A percentile compares a stretch with the other conserved stretches of the same genome.
Evolutionary conservation across 768 basidiomycete genomes (phyloP).

Genomic region (Cystofilobasidium bisporidii): DNA sequence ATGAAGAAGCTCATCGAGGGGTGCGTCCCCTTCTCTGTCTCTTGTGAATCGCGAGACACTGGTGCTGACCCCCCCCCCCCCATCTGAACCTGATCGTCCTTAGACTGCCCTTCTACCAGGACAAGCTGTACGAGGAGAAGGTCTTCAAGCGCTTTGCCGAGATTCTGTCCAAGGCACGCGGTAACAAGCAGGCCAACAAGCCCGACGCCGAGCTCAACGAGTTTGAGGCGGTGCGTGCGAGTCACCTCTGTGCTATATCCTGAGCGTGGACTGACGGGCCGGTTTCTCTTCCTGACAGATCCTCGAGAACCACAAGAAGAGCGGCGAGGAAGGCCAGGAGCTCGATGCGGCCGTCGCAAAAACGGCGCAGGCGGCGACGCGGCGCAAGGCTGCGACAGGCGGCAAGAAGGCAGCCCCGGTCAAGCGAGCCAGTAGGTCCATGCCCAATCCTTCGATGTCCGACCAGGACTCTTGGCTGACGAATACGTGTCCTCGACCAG

Average conservation of each 20-base stretch:
- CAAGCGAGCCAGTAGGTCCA: not conserved
- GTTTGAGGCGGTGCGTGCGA: conserved; percentile 62
- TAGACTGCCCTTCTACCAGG: conserved; percentile 78
- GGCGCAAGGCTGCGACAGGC: conserved; percentile 33
- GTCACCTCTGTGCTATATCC: not conserved
- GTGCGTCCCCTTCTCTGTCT: conserved; percentile 27
- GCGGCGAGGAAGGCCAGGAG: conserved; percentile 85
- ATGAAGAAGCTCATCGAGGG: conserved; percentile 92
- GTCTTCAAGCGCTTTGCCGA: conserved; percentile 78
- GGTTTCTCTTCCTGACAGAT: too few relatives aligned
- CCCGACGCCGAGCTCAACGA: conserved; percentile 89
- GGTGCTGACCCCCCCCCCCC: too few relatives aligned
- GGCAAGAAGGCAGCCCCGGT: not conserved
- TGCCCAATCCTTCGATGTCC: not conserved
- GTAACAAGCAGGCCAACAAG: conserved; percentile 84
- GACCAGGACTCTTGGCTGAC: not conserved
- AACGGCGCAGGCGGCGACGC: conserved; percentile 61
- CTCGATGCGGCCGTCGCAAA: conserved; percentile 75
- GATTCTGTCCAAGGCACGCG: conserved; percentile 83
- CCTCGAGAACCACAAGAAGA: conserved; percentile 65
- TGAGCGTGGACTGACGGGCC: not conserved
- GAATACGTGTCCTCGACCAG: too few relatives aligned
- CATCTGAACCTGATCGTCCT: not conserved
- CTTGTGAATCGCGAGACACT: too few relatives aligned
- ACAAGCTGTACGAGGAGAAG: conserved; percentile 79